These are phyloP conservation scores for Poa annua DNA, from an alignment of 176 grass and related monocot species.

Conservation along the genomic window DNA sequence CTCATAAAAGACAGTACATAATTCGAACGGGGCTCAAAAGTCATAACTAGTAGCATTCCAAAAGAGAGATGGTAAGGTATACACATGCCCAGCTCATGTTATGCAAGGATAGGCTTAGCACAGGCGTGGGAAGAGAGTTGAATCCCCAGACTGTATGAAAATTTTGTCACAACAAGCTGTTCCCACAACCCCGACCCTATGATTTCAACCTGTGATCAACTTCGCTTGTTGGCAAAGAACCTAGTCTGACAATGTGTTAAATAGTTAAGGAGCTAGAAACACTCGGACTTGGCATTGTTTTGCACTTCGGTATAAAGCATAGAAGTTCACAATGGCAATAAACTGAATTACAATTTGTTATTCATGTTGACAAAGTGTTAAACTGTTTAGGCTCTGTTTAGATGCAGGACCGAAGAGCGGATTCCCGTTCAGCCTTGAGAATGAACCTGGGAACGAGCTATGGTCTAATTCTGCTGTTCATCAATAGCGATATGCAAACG, in stretches of 20 bases:
- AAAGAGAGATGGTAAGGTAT: neutral
- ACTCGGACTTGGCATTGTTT: too few species aligned
- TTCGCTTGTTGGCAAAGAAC: too few species aligned
- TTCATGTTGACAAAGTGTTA: too few species aligned
- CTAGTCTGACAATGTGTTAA: too few species aligned
- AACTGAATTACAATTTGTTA: too few species aligned
- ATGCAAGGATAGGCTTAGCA: neutral
- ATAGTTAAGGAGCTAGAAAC: too few species aligned
- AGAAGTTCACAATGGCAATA: too few species aligned
- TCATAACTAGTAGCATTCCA: neutral
- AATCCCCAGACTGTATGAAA: neutral
- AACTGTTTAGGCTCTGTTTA: too few species aligned
- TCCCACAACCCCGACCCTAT: neutral
- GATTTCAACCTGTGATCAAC: too few species aligned
- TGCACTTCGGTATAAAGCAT: too few species aligned
- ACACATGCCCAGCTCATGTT: neutral
- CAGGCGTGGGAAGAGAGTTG: neutral
- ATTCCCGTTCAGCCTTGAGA: neutral
- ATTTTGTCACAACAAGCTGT: neutral
- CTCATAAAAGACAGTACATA: neutral
- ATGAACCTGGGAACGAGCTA: neutral
- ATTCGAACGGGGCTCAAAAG: neutral
- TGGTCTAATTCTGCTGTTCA: neutral
- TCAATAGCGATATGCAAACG: neutral
- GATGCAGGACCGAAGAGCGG: neutral